Base-by-base conservation (phyloP, 257 asterid genomes). In the Leptodermis oblonga region DNA sequence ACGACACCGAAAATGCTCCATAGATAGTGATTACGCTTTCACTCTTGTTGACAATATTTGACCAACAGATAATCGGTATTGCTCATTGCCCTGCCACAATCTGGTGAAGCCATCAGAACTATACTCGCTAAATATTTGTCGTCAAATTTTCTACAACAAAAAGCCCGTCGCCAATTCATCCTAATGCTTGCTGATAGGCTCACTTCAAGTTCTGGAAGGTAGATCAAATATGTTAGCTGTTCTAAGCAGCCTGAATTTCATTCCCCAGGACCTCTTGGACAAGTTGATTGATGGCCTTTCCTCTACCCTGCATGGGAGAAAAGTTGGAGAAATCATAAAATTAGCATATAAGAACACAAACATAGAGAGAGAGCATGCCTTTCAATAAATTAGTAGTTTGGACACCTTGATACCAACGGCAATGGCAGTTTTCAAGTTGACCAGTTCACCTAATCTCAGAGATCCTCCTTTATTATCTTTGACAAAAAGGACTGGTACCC, bases 401-500 rank as follows among this genome's bases (percentile, higher is more conserved):
- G 20, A 28, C 64, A 86, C 97, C 95, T 90, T 93, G 66, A 90
- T 76, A 46, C 97, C 97, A 66, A 93, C 77, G 68, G 96, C 85
- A 43, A 90, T 88, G 62, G 97, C 86, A 55, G 92, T 88, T 83
- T 82, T 93, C 60, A 93, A 81, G 75, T 90, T 89, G 22, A 93
- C 73, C 64, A 93, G 76, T 78, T 88, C 89, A 39, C 98, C 96
- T 75, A 93, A 80, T 77, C 90, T 83, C 67, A 83, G 69, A 62
- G 97, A 93, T 70, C 92, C 97, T 73, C 80, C 78, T 76, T 78
- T 85, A 45, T 70, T 85, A 61, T 93, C 97, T 81, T 77, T 87
- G 66, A 90, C 72, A 62, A 76, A 68, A 69, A 90, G 77, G 69
- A 93, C 65, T 9, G 97, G 95, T 52, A 90, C 96, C 12, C 82